phyloP scores from a whole-genome alignment of 306 rosid species.

The Amphicarpaea edgeworthii region DNA sequence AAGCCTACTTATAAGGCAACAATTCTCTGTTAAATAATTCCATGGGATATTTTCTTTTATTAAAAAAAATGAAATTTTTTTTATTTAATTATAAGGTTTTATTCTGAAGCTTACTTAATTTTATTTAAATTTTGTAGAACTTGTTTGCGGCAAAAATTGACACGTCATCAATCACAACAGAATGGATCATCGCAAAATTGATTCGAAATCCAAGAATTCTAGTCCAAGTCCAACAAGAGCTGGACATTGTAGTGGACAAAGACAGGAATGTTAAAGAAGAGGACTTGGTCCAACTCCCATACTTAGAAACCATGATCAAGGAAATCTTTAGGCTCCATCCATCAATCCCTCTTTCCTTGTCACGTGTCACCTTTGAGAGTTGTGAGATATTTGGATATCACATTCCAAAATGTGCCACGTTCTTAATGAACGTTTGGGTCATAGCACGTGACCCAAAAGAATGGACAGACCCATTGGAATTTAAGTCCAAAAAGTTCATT shows the following conservation, averaged over 20 bases:
- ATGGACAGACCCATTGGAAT: slow-evolving; percentile 68
- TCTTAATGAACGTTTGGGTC: slow-evolving; percentile 84
- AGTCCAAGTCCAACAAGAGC: slow-evolving; percentile 65
- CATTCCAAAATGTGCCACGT: slow-evolving; percentile 77
- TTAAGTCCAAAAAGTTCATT: slow-evolving; percentile 73
- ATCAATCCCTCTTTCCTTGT: slow-evolving; percentile 81
- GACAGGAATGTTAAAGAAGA: slow-evolving; percentile 60
- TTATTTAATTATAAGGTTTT: no score
- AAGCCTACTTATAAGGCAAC: no score
- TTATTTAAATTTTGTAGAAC: slow-evolving; percentile 47
- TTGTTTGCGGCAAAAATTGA: slow-evolving; percentile 82
- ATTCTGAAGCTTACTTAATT: no score
- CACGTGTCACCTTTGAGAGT: slow-evolving; percentile 66
- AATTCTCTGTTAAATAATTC: no score
- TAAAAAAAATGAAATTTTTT: no score
- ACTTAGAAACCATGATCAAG: slow-evolving; percentile 75
- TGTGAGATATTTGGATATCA: slow-evolving; percentile 67
- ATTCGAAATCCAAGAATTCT: slow-evolving; percentile 63
- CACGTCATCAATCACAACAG: slow-evolving; percentile 84
- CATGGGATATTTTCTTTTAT: no score
- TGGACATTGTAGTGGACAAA: slow-evolving; percentile 65
- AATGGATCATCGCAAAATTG: slow-evolving; percentile 81
- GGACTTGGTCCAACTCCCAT: slow-evolving; percentile 64
- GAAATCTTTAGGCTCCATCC: slow-evolving; percentile 90
- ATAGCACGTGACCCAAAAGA: slow-evolving; percentile 72